A percentile compares a stretch with the other conserved stretches of the same genome.
These are phyloP conservation scores for Funneliformis mosseae DNA, from an alignment of 192 early-diverging fungal species.

Conservation along the genomic window DNA sequence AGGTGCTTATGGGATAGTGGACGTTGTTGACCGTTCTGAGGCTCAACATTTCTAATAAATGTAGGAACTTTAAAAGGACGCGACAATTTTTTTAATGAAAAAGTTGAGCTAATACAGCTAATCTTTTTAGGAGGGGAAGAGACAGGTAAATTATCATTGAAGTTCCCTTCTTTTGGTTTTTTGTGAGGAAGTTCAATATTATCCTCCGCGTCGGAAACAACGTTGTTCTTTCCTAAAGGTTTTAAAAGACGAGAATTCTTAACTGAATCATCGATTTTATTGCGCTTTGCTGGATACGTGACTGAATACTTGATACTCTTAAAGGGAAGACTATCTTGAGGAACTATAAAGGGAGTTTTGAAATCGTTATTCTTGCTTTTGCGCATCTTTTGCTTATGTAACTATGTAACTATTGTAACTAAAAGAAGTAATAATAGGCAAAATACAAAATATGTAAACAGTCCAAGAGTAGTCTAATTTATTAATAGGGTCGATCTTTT, in stretches of 20 bases:
- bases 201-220: background rate
- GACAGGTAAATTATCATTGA: background rate
- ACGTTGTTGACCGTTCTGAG: conserved; percentile 21
- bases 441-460: too few species aligned
- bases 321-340: background rate
- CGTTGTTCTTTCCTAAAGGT: background rate
- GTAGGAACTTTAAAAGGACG: conserved; percentile 46
- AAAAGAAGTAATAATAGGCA: too few species aligned
- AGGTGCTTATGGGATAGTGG: conserved; percentile 8
- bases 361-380: background rate
- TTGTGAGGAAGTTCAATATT: background rate
- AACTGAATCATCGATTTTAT: background rate
- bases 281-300: background rate
- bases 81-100: background rate
- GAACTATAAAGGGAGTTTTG: background rate
- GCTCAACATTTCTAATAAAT: conserved; percentile 36
- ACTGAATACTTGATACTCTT: background rate
- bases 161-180: background rate
- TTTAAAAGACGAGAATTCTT: background rate
- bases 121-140: background rate
- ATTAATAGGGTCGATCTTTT: too few species aligned
- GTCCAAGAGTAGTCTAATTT: too few species aligned
- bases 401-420: too few species aligned
- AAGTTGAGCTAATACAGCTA: background rate
- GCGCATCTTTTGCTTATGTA: background rate